Base-by-base conservation (phyloP, 345 rosid genomes). In the Odontarrhena argentea region DNA sequence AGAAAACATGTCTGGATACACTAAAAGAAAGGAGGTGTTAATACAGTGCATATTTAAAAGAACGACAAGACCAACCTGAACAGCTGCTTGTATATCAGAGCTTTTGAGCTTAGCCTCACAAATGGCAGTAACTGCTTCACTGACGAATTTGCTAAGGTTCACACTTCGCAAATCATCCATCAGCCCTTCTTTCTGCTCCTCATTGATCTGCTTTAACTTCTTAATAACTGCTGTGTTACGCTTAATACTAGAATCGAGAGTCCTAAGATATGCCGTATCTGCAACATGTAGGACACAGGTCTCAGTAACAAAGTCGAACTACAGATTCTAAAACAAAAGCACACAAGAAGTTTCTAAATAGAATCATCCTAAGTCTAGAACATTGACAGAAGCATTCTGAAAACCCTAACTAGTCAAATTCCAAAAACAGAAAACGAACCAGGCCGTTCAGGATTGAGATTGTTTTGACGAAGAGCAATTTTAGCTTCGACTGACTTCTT, bases 101-200 rank as follows among this genome's bases (percentile, higher is more conserved):
- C 85, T 79, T 80, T 81, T 87, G 71, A 87, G 97, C 79, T 91
- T 94, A 65, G 96, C 97, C 68, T 95, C 99, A 82, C 96, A 95
- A 60, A 90, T 90, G 58, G 96, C 86, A 38, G 92, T 78, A 60
- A 93, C 98, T 8, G 94, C 97, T 80, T 93, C 97, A 73, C 96
- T 91, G 30, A 94, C 99, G 65, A 91, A 91, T 80, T 91, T 94
- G 78, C 97, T 89, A 38, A 91, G 84, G 55, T 94, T 91, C 15
- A 91, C 91, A 78, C 78, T 70, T 42, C 87, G 79, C 69, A 94
- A 69, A 55, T 94, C 99, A 70, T 91, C 99, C 93, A 88, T 78
- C 55, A 94, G 69, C 56, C 90, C 96, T 81, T 90, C 97, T 67
- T 84, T 81, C 79, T 74, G 92, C 77, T 93, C 98, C 66, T 93